A percentile compares a stretch with the other conserved stretches of the same genome.
Conservation (phyloP, 495 filamentous ascomycete genomes). For the Neurospora sp. region DNA sequence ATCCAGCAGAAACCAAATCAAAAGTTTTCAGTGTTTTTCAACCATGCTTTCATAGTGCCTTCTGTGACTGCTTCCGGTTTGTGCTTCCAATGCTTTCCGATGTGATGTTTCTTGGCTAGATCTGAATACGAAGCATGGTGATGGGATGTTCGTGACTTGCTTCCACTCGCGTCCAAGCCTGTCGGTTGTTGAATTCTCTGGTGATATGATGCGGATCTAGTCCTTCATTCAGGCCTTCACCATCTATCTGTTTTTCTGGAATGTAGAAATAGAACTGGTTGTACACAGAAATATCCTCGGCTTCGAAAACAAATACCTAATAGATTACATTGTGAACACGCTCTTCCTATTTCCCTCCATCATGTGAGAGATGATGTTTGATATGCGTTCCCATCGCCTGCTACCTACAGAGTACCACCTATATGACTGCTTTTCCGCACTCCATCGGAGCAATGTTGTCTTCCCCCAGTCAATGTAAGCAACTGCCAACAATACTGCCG, state of each 20-base stretch:
- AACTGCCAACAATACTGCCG: neutral
- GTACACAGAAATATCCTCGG: neutral
- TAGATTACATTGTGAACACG: neutral
- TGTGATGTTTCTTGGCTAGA: neutral
- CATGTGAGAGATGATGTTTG: neutral
- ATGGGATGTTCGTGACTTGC: neutral
- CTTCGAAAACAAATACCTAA: neutral
- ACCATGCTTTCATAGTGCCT: neutral
- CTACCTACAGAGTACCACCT: neutral
- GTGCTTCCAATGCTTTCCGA: neutral
- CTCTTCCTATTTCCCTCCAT: neutral
- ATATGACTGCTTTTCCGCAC: neutral
- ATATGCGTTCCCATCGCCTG: neutral
- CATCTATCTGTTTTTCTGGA: neutral
- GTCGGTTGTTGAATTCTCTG: neutral
- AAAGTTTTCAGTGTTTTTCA: neutral
- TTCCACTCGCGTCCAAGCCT: neutral
- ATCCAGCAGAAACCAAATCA: neutral
- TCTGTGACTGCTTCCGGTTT: neutral
- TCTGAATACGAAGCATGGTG: neutral
- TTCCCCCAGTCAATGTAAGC: neutral
- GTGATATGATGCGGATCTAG: neutral
- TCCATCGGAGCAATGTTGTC: neutral
- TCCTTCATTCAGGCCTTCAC: neutral
- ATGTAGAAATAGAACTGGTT: neutral